Evolutionary conservation across 768 basidiomycete genomes (phyloP).

Genomic region (Auricularia cornea): DNA sequence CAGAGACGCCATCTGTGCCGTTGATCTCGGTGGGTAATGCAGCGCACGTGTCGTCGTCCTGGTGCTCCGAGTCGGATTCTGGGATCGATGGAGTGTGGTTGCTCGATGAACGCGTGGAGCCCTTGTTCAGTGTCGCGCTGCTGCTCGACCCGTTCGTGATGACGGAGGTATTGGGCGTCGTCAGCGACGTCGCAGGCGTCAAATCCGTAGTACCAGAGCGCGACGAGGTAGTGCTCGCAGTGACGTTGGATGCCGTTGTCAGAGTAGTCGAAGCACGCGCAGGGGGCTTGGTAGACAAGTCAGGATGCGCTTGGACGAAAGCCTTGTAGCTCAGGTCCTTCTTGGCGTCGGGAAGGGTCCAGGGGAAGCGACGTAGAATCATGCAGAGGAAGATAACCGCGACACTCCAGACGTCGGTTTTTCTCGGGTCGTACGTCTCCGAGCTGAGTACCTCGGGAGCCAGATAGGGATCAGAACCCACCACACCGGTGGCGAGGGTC

Average conservation of each 20-base stretch:
- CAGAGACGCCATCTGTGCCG: not conserved
- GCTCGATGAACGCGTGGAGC: not conserved
- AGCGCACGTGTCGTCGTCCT: not conserved
- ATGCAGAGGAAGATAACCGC: conserved; percentile 99
- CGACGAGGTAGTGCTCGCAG: conserved; percentile 2
- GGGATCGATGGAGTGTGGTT: not conserved
- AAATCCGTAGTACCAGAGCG: not conserved
- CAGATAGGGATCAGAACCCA: conserved; percentile 96
- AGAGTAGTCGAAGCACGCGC: conserved; percentile 9
- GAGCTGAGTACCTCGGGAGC: conserved; percentile 88
- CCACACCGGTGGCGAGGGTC: conserved; percentile 76
- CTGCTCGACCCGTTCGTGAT: not conserved
- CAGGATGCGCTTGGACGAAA: conserved; percentile 90
- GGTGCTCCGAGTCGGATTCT: not conserved
- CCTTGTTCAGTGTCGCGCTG: not conserved
- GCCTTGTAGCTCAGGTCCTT: conserved; percentile 85
- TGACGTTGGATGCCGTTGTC: not conserved
- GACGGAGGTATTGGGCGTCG: not conserved
- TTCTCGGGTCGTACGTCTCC: conserved; percentile 85
- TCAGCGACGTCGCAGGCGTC: not conserved
- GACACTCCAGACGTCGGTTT: conserved; percentile 97
- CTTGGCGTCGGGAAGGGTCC: conserved; percentile 97
- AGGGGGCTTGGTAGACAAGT: conserved; percentile 46
- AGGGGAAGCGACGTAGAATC: conserved; percentile 94
- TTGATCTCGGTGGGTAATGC: not conserved